Evolutionary conservation across 1,284 basidiomycete species (phyloP).

Genomic region (Cryptococcus maquisensis): DNA sequence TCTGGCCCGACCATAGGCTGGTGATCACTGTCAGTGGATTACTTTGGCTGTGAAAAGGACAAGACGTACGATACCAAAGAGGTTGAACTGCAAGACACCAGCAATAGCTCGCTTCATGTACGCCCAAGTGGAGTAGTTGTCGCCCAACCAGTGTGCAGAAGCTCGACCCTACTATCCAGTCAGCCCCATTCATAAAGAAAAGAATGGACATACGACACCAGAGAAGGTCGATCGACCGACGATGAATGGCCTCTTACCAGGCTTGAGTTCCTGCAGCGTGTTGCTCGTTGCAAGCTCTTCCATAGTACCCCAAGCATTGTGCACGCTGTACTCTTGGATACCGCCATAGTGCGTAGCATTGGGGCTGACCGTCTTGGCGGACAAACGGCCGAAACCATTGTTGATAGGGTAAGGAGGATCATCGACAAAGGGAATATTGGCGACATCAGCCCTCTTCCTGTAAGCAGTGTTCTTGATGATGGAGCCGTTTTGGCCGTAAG

Average conservation of each 20-base stretch:
- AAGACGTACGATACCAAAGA: slow-evolving; percentile 17
- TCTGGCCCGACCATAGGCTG: slow-evolving; percentile 69
- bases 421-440: slow-evolving; percentile 49
- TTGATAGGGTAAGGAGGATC: slow-evolving; percentile 21
- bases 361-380: slow-evolving; percentile 54
- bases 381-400: slow-evolving; percentile 17
- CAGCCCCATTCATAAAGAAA: neutral
- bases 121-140: slow-evolving; percentile 61
- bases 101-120: slow-evolving; percentile 60
- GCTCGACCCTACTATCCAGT: slow-evolving; percentile 1
- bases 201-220: slow-evolving; percentile 52
- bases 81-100: slow-evolving; percentile 58
- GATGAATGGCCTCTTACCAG: slow-evolving; percentile 61
- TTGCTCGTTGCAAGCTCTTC: slow-evolving; percentile 60
- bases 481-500: slow-evolving; percentile 48
- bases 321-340: slow-evolving; percentile 56
- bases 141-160: slow-evolving; percentile 55
- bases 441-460: slow-evolving; percentile 37
- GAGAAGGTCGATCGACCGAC: slow-evolving; percentile 63
- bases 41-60: neutral
- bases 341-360: slow-evolving; percentile 60
- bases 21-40: neutral
- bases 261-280: slow-evolving; percentile 55
- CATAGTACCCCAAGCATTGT: slow-evolving; percentile 63
- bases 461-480: slow-evolving; percentile 30